phyloP scores from a whole-genome alignment of 2,329 filamentous ascomycete species.

The Diplodia scrobiculata region DNA sequence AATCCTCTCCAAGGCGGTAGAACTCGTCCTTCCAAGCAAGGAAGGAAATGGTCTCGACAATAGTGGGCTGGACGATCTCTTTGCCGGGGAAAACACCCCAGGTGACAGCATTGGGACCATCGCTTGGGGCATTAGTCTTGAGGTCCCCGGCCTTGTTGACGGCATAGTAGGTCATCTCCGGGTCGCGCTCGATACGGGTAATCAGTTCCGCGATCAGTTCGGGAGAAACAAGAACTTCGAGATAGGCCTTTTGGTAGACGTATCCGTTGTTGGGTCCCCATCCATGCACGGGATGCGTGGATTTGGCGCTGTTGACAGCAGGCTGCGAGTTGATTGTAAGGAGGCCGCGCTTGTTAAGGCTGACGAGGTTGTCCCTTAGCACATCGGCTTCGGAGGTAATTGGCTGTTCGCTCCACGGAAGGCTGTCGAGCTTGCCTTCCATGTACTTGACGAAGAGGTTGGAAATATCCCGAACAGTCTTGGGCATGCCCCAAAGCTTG shows the following conservation, averaged over 20 bases:
- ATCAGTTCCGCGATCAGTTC: conserved; percentile 76
- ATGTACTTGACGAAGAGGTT: conserved; percentile 84
- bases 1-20: conserved; percentile 86
- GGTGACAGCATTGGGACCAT: conserved; percentile 95
- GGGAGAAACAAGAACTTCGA: conserved; percentile 86
- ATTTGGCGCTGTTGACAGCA: conserved; percentile 87
- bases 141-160: conserved; percentile 82
- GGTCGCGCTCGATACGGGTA: conserved; percentile 72
- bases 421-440: conserved; percentile 72
- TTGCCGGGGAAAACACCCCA: conserved; percentile 99
- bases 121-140: conserved; percentile 78
- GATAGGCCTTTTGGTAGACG: conserved; percentile 97
- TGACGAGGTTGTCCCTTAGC: conserved; percentile 75
- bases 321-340: conserved; percentile 98
- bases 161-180: conserved; percentile 89
- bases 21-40: conserved; percentile 98
- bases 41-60: conserved; percentile 97
- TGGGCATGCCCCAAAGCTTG: conserved; percentile 89
- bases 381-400: conserved; percentile 79
- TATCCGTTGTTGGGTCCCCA: conserved; percentile 96
- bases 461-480: conserved; percentile 75
- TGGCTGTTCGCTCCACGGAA: conserved; percentile 92
- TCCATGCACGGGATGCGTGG: conserved; percentile 80
- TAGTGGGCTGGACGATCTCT: conserved; percentile 99
- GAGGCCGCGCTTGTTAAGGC: conserved; percentile 81